These are phyloP conservation scores for Psilocybe azurescens DNA, from an alignment of 768 basidiomycete genomes.

Conservation along the genomic window DNA sequence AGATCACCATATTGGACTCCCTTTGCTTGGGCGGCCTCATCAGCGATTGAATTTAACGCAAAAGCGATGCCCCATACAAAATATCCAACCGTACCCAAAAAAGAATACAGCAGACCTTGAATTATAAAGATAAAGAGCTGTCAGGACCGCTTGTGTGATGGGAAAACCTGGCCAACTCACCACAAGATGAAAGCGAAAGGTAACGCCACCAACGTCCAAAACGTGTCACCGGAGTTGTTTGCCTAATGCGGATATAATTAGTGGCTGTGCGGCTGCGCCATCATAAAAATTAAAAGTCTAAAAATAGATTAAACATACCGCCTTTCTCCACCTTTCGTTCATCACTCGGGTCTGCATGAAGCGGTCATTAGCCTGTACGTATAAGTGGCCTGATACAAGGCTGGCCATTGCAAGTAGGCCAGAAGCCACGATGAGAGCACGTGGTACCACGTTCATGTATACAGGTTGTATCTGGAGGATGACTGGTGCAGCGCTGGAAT, in stretches of 20 bases:
- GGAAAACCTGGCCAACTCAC: not conserved
- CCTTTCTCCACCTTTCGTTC: slow-evolving; percentile 4
- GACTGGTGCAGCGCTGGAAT: not conserved
- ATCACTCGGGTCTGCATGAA: not conserved
- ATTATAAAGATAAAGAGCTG: not conserved
- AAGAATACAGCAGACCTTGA: slow-evolving; percentile 6
- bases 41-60: not conserved
- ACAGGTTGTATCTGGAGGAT: slow-evolving; percentile 13
- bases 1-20: not conserved
- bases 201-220: slow-evolving; percentile 9
- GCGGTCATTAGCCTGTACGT: slow-evolving; percentile 1
- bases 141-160: no score
- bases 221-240: not conserved
- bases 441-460: not conserved
- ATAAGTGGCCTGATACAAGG: slow-evolving; percentile 3
- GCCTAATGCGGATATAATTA: not conserved
- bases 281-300: not conserved
- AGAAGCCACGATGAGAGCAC: slow-evolving; percentile 6
- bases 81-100: slow-evolving; percentile 1
- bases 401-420: slow-evolving; percentile 1
- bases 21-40: not conserved
- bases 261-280: not conserved
- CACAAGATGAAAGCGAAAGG: slow-evolving; percentile 11
- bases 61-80: slow-evolving; percentile 9
- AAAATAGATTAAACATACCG: not conserved